Conservation (phyloP, 495 filamentous ascomycete genomes). For the Penicillium fimorum region DNA sequence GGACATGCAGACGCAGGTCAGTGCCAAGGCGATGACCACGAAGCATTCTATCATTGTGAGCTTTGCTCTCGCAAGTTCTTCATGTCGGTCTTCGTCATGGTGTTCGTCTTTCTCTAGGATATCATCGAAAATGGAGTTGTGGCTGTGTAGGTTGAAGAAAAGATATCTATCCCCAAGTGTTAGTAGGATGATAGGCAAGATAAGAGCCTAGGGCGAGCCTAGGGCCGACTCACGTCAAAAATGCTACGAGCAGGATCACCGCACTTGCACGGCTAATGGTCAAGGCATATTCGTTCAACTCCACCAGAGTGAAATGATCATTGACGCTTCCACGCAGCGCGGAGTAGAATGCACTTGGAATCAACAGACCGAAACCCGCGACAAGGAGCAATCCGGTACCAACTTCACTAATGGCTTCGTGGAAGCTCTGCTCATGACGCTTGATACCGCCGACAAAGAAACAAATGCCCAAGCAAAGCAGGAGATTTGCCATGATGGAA, state of each 20-base stretch:
- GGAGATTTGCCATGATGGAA: slow-evolving; percentile 74
- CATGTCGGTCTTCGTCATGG: slow-evolving; percentile 64
- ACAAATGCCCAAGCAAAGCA: slow-evolving; percentile 72
- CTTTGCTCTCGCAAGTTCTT: slow-evolving; percentile 63
- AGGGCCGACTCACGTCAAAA: slow-evolving; percentile 47
- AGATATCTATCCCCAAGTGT: slow-evolving; percentile 55
- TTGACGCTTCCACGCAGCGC: slow-evolving; percentile 51
- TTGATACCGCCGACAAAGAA: slow-evolving; percentile 75
- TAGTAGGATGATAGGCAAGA: slow-evolving; percentile 1
- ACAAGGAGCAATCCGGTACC: slow-evolving; percentile 78
- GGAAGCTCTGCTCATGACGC: slow-evolving; percentile 64
- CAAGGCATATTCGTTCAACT: slow-evolving; percentile 51
- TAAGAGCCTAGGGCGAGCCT: too few species aligned
- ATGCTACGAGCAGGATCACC: slow-evolving; percentile 76
- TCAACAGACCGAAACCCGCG: slow-evolving; percentile 76
- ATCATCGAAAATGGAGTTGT: slow-evolving; percentile 75
- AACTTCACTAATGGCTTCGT: slow-evolving; percentile 75
- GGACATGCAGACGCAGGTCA: slow-evolving; percentile 75
- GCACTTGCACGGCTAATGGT: slow-evolving; percentile 74
- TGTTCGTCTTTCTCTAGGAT: slow-evolving; percentile 70
- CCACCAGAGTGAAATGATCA: slow-evolving; percentile 27
- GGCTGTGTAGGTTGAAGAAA: slow-evolving; percentile 78
- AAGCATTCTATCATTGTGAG: slow-evolving; percentile 77
- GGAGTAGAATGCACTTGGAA: slow-evolving; percentile 74
- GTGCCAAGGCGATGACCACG: slow-evolving; percentile 62